Base-by-base conservation (phyloP, 257 asterid species). In the Nicotiana sylvestris region DNA sequence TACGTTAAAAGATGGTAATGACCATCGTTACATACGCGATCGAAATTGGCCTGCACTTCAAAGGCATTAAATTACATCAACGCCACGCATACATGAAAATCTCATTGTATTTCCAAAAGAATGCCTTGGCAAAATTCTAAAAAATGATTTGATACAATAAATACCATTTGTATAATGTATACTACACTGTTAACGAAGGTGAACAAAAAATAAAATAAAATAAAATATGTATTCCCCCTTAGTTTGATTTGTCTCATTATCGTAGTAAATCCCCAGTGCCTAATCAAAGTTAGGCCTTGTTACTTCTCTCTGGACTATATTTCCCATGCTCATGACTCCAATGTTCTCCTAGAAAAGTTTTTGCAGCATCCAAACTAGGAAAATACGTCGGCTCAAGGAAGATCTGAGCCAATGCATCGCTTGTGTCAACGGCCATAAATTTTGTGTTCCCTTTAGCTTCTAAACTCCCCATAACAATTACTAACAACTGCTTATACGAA, bases 301-400 rank as follows among this genome's bases (percentile, higher is more conserved):
- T 55, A 43, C 74, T 51, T 16, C 29, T 74, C 51, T 84, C 83
- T 10, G 81, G 81, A 9, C 86, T 56, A 9, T 16, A 70, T 69
- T 81, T 53, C 27, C 85, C 87, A 4, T 82, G 56, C 9, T 86
- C 92, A 70, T 81, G 92, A 82, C 93, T 86, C 97, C 95, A 88
- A 72, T 89, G 80, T 56, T 90, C 95, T n/a, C 98, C 99, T 5
- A 93, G 88, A 87, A 95, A 95, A 58, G 97, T 93, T 91, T 95
- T 95, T 2, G 99, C 99, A 0, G 95, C 99, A 76, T 93, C 99
- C 89, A 95, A 85, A 64, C 98, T 93, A 76, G 99, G 99, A 83
- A 90, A 95, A 87, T 92, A 95, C 18, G 98, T 91, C 21, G 99
- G 99, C 88, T 95, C 98, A 1, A 90, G 86, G 83, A 90, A 90